Percentiles rank a stretch among this genome's conserved stretches.
Conservation (phyloP, 2,329 filamentous ascomycete species). For the Magnaporthiopsis rhizophila region DNA sequence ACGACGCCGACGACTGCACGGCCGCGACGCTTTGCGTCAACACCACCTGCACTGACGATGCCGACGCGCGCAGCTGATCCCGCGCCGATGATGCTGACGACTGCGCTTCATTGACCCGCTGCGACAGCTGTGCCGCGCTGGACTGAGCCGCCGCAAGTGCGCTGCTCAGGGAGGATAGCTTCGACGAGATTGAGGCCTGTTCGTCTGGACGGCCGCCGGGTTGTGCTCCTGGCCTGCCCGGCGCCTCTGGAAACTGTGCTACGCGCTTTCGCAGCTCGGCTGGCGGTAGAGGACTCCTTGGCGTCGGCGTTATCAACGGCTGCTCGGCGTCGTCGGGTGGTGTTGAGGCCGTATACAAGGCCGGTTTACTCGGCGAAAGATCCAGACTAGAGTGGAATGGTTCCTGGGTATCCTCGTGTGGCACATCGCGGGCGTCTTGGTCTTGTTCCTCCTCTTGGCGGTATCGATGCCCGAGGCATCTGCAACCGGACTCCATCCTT, state of each 20-base stretch:
- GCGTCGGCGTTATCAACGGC: background rate
- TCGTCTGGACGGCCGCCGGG: background rate
- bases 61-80: no score
- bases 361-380: background rate
- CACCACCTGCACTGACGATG: no score
- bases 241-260: background rate
- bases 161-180: background rate
- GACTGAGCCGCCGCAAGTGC: background rate
- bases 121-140: background rate
- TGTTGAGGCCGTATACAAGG: no score
- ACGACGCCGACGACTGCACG: no score
- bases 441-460: background rate
- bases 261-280: background rate
- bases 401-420: background rate
- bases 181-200: background rate
- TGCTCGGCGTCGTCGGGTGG: background rate
- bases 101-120: background rate
- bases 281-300: no score
- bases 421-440: no score
- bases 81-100: no score
- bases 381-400: background rate
- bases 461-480: background rate
- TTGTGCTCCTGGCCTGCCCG: no score
- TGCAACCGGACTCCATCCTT: background rate
- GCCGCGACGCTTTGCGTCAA: no score